phyloP scores from a whole-genome alignment of 106 monocot species.

The Ottelia alismoides region DNA sequence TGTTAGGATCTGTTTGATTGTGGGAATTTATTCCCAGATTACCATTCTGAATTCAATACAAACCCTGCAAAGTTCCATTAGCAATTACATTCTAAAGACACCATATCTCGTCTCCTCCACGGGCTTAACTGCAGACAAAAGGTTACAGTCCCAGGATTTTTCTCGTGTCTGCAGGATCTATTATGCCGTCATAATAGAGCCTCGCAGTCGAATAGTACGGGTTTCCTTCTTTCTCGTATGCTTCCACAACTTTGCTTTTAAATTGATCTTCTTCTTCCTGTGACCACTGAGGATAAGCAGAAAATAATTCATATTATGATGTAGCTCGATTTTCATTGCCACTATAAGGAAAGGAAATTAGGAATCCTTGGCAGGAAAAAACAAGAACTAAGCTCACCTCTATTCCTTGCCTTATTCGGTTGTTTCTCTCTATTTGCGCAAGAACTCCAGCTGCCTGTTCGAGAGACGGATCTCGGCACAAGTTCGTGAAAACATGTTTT shows the following conservation, averaged over 20 bases:
- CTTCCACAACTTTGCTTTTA: constrained; percentile 67
- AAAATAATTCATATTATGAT: neutral
- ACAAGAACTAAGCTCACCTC: constrained; percentile 48
- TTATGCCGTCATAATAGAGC: constrained; percentile 97
- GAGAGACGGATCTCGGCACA: no score
- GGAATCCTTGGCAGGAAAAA: no score
- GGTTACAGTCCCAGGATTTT: constrained; percentile 69
- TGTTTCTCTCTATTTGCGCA: constrained; percentile 90
- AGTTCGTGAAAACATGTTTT: no score
- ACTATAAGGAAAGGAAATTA: no score
- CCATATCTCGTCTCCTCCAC: constrained; percentile 76
- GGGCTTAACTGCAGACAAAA: constrained; percentile 52
- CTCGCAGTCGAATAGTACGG: constrained; percentile 95
- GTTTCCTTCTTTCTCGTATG: constrained; percentile 90
- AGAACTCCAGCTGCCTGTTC: constrained; percentile 93
- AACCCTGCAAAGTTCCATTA: no score
- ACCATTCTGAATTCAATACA: no score
- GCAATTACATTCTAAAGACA: constrained; percentile 79
- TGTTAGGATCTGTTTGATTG: no score
- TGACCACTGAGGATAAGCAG: constrained; percentile 47
- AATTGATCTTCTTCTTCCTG: constrained; percentile 75
- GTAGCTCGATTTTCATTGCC: no score
- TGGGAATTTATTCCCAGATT: no score
- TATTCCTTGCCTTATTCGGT: constrained; percentile 69
- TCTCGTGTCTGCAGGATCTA: constrained; percentile 89